These are phyloP conservation scores for Medakamo hakoo DNA, from an alignment of 139 green algal species.

Conservation along the genomic window DNA sequence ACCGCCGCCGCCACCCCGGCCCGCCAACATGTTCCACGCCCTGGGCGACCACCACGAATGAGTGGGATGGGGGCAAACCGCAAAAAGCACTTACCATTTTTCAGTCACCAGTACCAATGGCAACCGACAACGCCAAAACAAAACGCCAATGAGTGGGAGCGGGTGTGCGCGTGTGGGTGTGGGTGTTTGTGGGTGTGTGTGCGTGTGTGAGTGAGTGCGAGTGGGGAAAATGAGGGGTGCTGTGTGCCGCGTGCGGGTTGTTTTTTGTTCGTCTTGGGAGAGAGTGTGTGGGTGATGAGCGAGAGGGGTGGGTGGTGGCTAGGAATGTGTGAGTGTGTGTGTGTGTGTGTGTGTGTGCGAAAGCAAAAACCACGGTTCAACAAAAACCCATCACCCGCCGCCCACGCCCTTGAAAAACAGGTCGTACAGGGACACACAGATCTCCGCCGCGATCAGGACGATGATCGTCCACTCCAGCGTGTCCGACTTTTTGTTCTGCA, in stretches of 20 bases:
- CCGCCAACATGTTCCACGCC: neutral
- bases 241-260: neutral
- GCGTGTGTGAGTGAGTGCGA: no score
- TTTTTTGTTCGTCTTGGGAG: neutral
- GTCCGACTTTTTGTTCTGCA: constrained; percentile 31
- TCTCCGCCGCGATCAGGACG: constrained; percentile 39
- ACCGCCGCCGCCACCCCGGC: no score
- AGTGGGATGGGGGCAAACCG: no score
- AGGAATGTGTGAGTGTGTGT: neutral
- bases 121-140: no score
- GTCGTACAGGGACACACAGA: constrained; percentile 35
- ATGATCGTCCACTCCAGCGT: constrained; percentile 40
- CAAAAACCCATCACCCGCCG: neutral
- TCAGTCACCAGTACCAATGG: no score
- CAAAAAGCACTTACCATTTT: no score
- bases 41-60: neutral
- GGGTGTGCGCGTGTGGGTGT: no score
- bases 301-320: neutral
- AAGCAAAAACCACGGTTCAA: neutral
- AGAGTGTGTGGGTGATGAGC: neutral
- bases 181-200: no score
- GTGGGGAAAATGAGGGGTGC: neutral
- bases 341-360: neutral
- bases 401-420: constrained; percentile 9
- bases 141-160: no score